phyloP scores from a whole-genome alignment of 2,329 filamentous ascomycete genomes.

The Alternaria infectoria region DNA sequence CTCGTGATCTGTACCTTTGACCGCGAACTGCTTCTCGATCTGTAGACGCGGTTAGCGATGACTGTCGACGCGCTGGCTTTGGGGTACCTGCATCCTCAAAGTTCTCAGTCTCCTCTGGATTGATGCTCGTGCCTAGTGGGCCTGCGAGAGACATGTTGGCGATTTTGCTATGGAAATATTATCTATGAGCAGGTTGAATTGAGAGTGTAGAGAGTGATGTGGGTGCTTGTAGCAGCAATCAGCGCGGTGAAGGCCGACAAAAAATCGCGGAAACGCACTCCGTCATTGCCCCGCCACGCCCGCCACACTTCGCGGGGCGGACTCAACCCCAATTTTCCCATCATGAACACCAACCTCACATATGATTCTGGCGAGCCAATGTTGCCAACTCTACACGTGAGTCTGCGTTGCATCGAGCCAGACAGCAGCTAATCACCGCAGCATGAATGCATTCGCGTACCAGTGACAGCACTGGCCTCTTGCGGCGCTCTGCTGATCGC shows the following conservation, averaged over 20 bases:
- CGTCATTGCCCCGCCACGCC: conserved; percentile 33
- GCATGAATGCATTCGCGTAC: conserved; percentile 50
- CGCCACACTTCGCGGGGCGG: conserved; percentile 36
- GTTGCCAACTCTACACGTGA: conserved; percentile 44
- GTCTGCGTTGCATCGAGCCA: conserved; percentile 9
- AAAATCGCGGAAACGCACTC: conserved; percentile 29
- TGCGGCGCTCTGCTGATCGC: conserved; percentile 47
- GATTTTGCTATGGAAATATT: neutral
- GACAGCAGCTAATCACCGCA: conserved; percentile 25
- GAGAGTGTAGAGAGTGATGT: neutral
- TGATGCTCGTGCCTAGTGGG: conserved; percentile 39
- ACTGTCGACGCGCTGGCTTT: neutral
- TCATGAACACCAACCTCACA: conserved; percentile 24
- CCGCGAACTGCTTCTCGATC: conserved; percentile 99
- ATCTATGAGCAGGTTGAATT: neutral
- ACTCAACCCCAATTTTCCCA: conserved; percentile 43
- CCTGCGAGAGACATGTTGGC: conserved; percentile 45
- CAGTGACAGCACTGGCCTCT: conserved; percentile 55
- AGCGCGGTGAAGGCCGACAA: conserved; percentile 11
- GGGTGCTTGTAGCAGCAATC: neutral
- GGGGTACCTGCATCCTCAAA: conserved; percentile 66
- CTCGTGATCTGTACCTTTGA: conserved; percentile 71
- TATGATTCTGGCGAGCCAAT: conserved; percentile 35
- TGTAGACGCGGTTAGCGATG: conserved; percentile 50
- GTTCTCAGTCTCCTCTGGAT: conserved; percentile 69